phyloP scores from a whole-genome alignment of 768 basidiomycete genomes.

The Austroboletus eburneus region DNA sequence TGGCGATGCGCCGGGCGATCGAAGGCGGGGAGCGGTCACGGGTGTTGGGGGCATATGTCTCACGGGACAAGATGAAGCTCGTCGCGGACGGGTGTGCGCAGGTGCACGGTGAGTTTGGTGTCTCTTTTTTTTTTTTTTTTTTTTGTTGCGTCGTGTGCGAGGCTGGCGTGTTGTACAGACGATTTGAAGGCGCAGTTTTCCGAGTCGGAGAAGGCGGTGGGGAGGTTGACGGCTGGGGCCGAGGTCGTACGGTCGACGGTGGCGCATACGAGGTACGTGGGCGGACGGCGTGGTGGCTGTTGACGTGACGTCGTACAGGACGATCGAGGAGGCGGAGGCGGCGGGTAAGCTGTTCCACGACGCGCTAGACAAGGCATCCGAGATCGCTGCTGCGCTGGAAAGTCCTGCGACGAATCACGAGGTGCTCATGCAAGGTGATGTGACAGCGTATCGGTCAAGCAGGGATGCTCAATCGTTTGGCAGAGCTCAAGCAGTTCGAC shows the following conservation, averaged over 20 bases:
- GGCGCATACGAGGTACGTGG: slow-evolving; percentile 42
- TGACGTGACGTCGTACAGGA: slow-evolving; percentile 36
- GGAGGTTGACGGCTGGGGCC: slow-evolving; percentile 52
- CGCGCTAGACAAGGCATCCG: slow-evolving; percentile 50
- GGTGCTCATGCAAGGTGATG: slow-evolving; percentile 47
- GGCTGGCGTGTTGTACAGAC: no score
- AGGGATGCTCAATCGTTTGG: slow-evolving; percentile 1
- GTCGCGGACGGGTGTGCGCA: slow-evolving; percentile 68
- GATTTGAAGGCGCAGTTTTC: slow-evolving; percentile 53
- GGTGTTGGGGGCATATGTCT: slow-evolving; percentile 78
- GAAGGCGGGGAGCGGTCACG: slow-evolving; percentile 65
- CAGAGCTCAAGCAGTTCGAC: slow-evolving; percentile 66
- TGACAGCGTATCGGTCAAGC: neutral
- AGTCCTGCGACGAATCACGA: slow-evolving; percentile 52
- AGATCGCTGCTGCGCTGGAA: slow-evolving; percentile 48
- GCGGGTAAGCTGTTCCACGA: slow-evolving; percentile 57
- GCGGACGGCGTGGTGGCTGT: neutral
- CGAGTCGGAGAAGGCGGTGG: slow-evolving; percentile 51
- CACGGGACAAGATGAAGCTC: slow-evolving; percentile 71
- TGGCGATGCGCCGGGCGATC: slow-evolving; percentile 60
- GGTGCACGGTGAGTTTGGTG: slow-evolving; percentile 65
- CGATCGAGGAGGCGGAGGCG: slow-evolving; percentile 56
- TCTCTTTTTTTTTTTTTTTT: no score
- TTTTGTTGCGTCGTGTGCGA: no score
- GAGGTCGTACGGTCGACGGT: slow-evolving; percentile 53